phyloP scores from a whole-genome alignment of 306 rosid genomes.

The Prunus fruticosa region DNA sequence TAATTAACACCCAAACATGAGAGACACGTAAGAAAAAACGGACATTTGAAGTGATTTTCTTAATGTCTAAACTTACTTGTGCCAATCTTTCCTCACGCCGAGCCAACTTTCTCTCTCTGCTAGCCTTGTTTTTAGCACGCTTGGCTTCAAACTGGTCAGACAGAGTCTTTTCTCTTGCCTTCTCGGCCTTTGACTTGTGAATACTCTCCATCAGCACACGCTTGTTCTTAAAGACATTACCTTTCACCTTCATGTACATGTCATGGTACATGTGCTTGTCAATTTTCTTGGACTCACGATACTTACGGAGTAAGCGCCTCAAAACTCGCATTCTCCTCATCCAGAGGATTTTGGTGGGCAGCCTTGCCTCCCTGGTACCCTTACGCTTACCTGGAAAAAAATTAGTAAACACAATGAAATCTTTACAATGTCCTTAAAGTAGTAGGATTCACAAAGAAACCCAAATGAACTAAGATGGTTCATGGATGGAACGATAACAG shows the following conservation, averaged over 20 bases:
- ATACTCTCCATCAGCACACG: slow-evolving; percentile 53
- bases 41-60: not conserved
- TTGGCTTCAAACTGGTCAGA: slow-evolving; percentile 49
- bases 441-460: not conserved
- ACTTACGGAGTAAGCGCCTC: slow-evolving; percentile 52
- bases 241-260: slow-evolving; percentile 56
- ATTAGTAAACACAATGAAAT: not conserved
- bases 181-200: slow-evolving; percentile 54
- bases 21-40: not conserved
- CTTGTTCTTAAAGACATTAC: slow-evolving; percentile 53
- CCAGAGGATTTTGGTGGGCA: slow-evolving; percentile 58
- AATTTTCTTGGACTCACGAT: slow-evolving; percentile 44
- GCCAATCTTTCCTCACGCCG: slow-evolving; percentile 48
- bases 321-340: slow-evolving; percentile 55
- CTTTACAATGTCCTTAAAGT: not conserved
- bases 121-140: slow-evolving; percentile 50
- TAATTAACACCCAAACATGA: too few species aligned
- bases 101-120: slow-evolving; percentile 49
- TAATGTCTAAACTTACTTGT: slow-evolving; percentile 17
- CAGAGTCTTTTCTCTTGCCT: slow-evolving; percentile 47
- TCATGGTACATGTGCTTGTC: slow-evolving; percentile 51
- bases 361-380: slow-evolving; percentile 66
- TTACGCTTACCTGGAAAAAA: slow-evolving; percentile 49
- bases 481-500: not conserved
- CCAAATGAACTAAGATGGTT: not conserved